Evolutionary conservation across 2,329 filamentous ascomycete species (phyloP).

Genomic region (Cadophora malorum): DNA sequence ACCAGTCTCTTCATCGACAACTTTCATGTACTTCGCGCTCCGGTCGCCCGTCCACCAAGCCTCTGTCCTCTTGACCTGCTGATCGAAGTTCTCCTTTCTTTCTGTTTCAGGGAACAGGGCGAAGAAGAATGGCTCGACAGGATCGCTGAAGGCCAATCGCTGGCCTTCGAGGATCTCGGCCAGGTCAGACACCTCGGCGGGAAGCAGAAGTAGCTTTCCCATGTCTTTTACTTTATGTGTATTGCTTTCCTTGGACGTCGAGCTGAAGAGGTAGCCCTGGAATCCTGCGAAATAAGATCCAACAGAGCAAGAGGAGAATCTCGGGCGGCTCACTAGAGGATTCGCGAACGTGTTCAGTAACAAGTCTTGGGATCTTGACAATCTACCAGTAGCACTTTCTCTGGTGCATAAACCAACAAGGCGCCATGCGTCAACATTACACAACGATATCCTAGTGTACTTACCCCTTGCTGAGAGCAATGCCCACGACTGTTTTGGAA

Average conservation of each 20-base stretch:
- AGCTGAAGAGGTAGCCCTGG: neutral
- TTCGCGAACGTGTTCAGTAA: neutral
- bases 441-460: neutral
- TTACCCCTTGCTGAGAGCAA: neutral
- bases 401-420: neutral
- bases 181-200: conserved; percentile 22
- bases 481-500: neutral
- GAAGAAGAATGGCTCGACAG: conserved; percentile 34
- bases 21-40: conserved; percentile 33
- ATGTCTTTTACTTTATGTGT: neutral
- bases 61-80: conserved; percentile 28
- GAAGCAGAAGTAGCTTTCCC: conserved; percentile 6
- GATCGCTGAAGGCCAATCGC: conserved; percentile 27
- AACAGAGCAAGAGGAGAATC: no score
- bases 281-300: no score
- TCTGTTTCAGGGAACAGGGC: conserved; percentile 30
- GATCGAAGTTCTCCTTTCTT: conserved; percentile 24
- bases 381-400: neutral
- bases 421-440: neutral
- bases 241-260: neutral
- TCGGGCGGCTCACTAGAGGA: neutral
- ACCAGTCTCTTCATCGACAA: conserved; percentile 33
- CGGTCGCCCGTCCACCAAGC: conserved; percentile 30
- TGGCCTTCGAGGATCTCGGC: conserved; percentile 31
- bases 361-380: neutral